A percentile compares a stretch with the other conserved stretches of the same genome.
phyloP scores from a whole-genome alignment of 2,329 filamentous ascomycete species.

The Penicillium sp. region DNA sequence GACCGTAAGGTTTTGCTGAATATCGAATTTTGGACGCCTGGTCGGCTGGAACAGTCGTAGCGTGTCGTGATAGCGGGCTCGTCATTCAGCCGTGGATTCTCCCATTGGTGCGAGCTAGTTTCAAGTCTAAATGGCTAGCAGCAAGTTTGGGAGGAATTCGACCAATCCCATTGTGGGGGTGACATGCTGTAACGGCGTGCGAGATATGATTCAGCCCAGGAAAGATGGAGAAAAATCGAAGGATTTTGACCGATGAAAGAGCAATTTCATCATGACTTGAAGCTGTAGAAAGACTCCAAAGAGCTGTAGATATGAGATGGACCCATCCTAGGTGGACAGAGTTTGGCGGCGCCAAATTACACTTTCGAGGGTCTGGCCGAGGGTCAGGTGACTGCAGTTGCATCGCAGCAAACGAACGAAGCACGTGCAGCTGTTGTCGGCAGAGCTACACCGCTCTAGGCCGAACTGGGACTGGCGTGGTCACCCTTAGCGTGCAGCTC shows the following conservation, averaged over 20 bases:
- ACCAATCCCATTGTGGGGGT: neutral
- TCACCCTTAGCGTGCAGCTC: slow-evolving; percentile 1
- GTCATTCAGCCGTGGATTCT: slow-evolving; percentile 6
- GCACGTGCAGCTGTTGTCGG: slow-evolving; percentile 27
- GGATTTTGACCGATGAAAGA: neutral
- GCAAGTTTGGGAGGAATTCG: neutral
- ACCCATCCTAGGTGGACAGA: neutral
- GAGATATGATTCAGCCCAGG: neutral
- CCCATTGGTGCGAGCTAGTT: slow-evolving; percentile 19
- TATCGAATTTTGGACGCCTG: neutral
- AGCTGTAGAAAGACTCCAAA: neutral
- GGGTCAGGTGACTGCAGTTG: slow-evolving; percentile 17
- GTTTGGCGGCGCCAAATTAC: neutral
- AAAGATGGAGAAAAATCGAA: neutral
- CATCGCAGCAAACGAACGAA: slow-evolving; percentile 23
- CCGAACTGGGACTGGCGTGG: slow-evolving; percentile 19
- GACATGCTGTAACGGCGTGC: neutral
- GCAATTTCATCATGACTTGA: neutral
- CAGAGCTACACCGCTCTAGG: slow-evolving; percentile 27
- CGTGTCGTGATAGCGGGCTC: neutral
- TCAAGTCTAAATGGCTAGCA: slow-evolving; percentile 14
- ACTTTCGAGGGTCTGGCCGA: neutral
- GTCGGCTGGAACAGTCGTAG: neutral
- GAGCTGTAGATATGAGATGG: neutral
- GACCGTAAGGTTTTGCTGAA: neutral